Evolutionary conservation across 306 rosid genomes (phyloP).

Genomic region (Lathyrus sativus): DNA sequence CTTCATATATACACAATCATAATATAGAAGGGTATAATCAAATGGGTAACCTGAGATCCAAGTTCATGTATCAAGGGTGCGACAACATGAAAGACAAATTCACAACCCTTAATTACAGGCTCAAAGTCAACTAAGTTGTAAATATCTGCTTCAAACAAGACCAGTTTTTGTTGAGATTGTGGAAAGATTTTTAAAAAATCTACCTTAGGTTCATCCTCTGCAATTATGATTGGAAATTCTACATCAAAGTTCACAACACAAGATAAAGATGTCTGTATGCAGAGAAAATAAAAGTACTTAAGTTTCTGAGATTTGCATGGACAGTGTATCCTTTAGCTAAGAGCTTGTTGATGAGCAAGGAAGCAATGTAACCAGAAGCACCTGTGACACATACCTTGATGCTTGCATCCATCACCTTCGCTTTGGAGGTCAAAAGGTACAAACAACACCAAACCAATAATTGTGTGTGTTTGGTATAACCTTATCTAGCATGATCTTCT

Average conservation of each 20-base stretch:
- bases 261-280: neutral
- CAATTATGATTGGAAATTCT: neutral
- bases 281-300: slow-evolving; percentile 29
- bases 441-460: neutral
- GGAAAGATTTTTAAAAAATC: slow-evolving; percentile 44
- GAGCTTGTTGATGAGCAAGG: slow-evolving; percentile 47
- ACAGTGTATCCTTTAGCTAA: slow-evolving; percentile 50
- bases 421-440: neutral
- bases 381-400: slow-evolving; percentile 60
- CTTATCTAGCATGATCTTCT: neutral
- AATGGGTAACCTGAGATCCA: slow-evolving; percentile 39
- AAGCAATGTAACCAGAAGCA: slow-evolving; percentile 48
- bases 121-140: slow-evolving; percentile 42
- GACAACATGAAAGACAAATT: slow-evolving; percentile 58
- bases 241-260: neutral
- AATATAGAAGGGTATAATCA: neutral
- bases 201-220: slow-evolving; percentile 51
- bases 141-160: slow-evolving; percentile 52
- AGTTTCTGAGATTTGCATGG: slow-evolving; percentile 58
- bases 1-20: neutral
- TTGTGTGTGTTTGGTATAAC: neutral
- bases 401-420: neutral
- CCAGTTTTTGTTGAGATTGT: slow-evolving; percentile 38
- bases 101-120: slow-evolving; percentile 48
- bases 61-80: slow-evolving; percentile 39